Evolutionary conservation across 257 asterid species (phyloP).

Genomic region (Solanum chmielewskii): DNA sequence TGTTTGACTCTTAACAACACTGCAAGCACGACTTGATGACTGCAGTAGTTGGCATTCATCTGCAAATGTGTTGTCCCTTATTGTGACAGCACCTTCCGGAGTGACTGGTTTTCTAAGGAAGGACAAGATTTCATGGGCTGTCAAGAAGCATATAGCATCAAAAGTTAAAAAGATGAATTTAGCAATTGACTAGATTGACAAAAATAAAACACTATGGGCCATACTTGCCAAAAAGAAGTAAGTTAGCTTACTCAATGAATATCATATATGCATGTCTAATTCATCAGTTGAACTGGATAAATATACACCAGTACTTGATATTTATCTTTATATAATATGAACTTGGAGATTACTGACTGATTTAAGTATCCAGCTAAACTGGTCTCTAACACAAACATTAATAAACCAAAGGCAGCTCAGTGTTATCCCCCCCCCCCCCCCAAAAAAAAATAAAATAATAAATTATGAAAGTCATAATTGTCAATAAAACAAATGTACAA

Average conservation of each 20-base stretch:
- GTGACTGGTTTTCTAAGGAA: conserved; percentile 44
- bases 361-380: background rate
- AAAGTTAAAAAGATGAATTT: background rate
- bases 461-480: background rate
- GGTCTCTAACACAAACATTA: background rate
- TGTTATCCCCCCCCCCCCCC: background rate
- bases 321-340: background rate
- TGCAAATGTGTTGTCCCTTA: conserved; percentile 12
- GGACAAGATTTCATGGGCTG: conserved; percentile 77
- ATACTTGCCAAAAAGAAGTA: background rate
- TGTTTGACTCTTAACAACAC: conserved; percentile 15
- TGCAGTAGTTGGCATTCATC: conserved; percentile 15
- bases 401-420: background rate
- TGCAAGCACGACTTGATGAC: conserved; percentile 24
- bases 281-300: background rate
- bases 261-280: background rate
- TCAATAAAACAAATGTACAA: background rate
- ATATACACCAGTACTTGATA: background rate
- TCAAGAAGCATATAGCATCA: conserved; percentile 3
- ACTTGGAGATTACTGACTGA: background rate
- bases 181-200: background rate
- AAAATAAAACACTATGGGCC: background rate
- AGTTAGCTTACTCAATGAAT: background rate
- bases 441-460: too few species aligned
- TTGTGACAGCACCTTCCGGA: conserved; percentile 14